These are phyloP conservation scores for Suhomyces atakaporum DNA, from an alignment of 1,139 yeast genomes.

Conservation along the genomic window DNA sequence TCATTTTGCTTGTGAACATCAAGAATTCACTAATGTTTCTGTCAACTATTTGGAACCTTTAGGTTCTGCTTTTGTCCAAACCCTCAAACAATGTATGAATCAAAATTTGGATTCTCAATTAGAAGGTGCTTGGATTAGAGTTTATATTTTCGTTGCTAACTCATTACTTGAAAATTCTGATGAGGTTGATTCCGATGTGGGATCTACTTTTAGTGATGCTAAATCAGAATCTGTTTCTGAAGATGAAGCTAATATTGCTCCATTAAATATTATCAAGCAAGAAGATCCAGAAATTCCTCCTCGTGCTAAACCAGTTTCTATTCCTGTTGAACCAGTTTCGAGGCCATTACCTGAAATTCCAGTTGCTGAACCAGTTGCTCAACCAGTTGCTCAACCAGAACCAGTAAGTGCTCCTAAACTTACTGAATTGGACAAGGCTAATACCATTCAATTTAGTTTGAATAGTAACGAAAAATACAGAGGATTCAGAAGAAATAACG, in stretches of 20 bases:
- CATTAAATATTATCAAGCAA: conserved; percentile 14
- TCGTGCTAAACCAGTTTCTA: conserved; percentile 6
- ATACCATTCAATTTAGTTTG: conserved; percentile 23
- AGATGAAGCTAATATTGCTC: conserved; percentile 15
- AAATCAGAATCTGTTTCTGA: conserved; percentile 15
- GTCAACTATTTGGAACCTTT: conserved; percentile 43
- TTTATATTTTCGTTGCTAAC: conserved; percentile 45
- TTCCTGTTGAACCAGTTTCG: conserved; percentile 4
- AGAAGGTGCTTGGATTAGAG: conserved; percentile 45
- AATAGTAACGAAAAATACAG: conserved; percentile 40
- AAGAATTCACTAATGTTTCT: conserved; percentile 27
- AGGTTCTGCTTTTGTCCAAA: conserved; percentile 43
- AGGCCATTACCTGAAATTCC: no score
- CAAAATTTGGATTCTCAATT: conserved; percentile 33
- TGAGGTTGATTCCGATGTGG: conserved; percentile 12
- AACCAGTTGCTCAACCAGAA: conserved; percentile 1
- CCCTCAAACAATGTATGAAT: conserved; percentile 39
- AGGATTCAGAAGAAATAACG: conserved; percentile 47
- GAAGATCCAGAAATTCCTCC: conserved; percentile 10
- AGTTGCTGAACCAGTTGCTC: conserved; percentile 2
- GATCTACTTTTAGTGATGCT: conserved; percentile 16
- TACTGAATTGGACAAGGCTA: conserved; percentile 16
- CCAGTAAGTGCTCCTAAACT: conserved; percentile 4
- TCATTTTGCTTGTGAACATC: conserved; percentile 38
- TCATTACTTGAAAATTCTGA: conserved; percentile 30